phyloP scores from a whole-genome alignment of 371 early-diverging fungal genomes.

The Mortierella sp. region DNA sequence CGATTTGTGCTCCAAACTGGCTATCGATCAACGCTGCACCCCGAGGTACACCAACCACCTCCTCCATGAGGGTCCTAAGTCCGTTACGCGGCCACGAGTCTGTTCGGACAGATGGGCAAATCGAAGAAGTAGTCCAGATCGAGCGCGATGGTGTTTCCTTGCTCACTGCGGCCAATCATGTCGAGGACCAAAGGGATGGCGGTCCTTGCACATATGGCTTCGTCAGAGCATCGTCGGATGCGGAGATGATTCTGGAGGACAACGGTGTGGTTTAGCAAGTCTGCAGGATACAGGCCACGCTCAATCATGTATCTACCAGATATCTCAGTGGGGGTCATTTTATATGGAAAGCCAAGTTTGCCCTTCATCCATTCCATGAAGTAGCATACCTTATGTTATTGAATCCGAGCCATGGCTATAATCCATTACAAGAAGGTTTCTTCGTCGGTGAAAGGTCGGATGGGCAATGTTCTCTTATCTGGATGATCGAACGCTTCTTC shows the following conservation, averaged over 20 bases:
- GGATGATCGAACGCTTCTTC: no score
- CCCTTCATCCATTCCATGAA: no score
- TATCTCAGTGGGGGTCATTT: no score
- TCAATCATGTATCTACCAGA: constrained; percentile 37
- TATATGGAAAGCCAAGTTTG: background rate
- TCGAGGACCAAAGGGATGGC: constrained; percentile 12
- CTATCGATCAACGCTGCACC: constrained; percentile 15
- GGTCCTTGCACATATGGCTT: constrained; percentile 8
- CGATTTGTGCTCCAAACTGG: constrained; percentile 25
- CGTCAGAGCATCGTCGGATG: constrained; percentile 28
- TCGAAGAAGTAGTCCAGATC: constrained; percentile 36
- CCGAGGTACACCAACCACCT: constrained; percentile 11
- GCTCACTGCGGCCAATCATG: constrained; percentile 19
- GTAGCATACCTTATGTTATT: constrained; percentile 32
- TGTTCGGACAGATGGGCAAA: constrained; percentile 6
- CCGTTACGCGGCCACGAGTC: constrained; percentile 13
- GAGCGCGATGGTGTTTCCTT: constrained; percentile 25
- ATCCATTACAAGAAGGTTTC: constrained; percentile 31
- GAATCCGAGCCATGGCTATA: constrained; percentile 50
- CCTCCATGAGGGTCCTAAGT: constrained; percentile 30
- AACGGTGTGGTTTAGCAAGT: constrained; percentile 29
- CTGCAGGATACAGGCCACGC: constrained; percentile 23
- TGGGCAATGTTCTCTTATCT: background rate
- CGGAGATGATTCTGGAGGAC: constrained; percentile 29
- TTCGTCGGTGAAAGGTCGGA: background rate